phyloP scores from a whole-genome alignment of 441 rosid genomes.

The Populus trichocarpa region DNA sequence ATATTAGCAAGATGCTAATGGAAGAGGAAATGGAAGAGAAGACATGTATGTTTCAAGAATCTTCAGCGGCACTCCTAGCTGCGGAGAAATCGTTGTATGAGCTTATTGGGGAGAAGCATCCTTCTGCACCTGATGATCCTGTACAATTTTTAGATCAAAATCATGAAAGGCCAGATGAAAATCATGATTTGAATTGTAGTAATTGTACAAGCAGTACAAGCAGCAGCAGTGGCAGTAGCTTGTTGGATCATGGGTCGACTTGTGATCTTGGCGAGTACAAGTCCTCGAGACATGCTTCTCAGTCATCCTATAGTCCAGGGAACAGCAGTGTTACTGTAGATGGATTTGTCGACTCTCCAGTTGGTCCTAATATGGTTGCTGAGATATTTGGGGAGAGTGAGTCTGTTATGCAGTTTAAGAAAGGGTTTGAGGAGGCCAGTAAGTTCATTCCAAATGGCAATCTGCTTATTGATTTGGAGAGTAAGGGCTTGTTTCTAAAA shows the following conservation, averaged over 20 bases:
- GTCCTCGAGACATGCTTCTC: slow-evolving; percentile 18
- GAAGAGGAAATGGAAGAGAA: slow-evolving; percentile 79
- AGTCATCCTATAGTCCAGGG: slow-evolving; percentile 30
- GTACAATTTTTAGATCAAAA: slow-evolving; percentile 10
- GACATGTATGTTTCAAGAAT: slow-evolving; percentile 61
- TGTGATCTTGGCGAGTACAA: slow-evolving; percentile 13
- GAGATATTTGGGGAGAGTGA: slow-evolving; percentile 46
- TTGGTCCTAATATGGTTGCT: slow-evolving; percentile 31
- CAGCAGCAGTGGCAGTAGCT: slow-evolving; percentile 11
- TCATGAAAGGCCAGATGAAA: slow-evolving; percentile 18
- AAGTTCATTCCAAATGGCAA: slow-evolving; percentile 64
- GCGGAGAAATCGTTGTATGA: slow-evolving; percentile 68
- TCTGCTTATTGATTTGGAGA: slow-evolving; percentile 34
- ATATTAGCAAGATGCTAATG: slow-evolving; percentile 72
- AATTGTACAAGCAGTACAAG: slow-evolving; percentile 11
- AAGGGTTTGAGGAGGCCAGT: slow-evolving; percentile 76
- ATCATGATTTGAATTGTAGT: slow-evolving; percentile 11
- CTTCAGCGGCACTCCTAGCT: slow-evolving; percentile 64
- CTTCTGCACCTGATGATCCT: slow-evolving; percentile 20
- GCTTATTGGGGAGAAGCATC: slow-evolving; percentile 48
- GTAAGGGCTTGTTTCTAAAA: slow-evolving; percentile 23
- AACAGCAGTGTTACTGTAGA: slow-evolving; percentile 4
- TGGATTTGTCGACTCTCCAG: slow-evolving; percentile 26
- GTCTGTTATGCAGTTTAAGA: slow-evolving; percentile 58
- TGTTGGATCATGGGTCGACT: slow-evolving; percentile 13